Evolutionary conservation across 2,329 filamentous ascomycete species (phyloP).

Genomic region (Clarireedia hainanense): DNA sequence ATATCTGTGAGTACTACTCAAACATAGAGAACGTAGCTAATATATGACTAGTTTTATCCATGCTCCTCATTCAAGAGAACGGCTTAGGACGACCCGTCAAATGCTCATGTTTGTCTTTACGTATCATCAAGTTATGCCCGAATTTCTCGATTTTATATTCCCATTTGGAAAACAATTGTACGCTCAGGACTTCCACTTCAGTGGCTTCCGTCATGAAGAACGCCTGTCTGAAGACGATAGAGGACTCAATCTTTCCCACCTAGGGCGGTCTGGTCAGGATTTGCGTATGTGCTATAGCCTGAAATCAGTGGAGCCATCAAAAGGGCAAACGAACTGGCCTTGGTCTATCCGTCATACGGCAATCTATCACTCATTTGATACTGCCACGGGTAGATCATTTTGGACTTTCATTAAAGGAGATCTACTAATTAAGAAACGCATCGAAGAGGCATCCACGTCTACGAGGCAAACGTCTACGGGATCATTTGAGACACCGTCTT

Average conservation of each 20-base stretch:
- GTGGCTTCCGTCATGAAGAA: constrained; percentile 29
- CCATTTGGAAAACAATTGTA: constrained; percentile 30
- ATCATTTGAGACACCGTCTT: constrained; percentile 5
- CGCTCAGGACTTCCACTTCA: constrained; percentile 31
- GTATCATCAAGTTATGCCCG: constrained; percentile 31
- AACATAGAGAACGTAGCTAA: background rate
- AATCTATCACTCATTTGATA: constrained; percentile 34
- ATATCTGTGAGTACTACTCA: constrained; percentile 16
- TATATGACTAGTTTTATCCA: constrained; percentile 16
- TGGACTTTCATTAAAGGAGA: constrained; percentile 36
- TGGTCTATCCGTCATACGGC: constrained; percentile 34
- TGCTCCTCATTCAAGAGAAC: constrained; percentile 18
- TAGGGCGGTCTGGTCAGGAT: constrained; percentile 32
- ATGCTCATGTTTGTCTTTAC: constrained; percentile 20
- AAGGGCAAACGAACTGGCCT: constrained; percentile 10
- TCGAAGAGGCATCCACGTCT: constrained; percentile 17
- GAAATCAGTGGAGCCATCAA: constrained; percentile 29
- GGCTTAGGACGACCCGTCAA: constrained; percentile 10
- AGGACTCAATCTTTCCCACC: constrained; percentile 19
- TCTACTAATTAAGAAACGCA: constrained; percentile 26
- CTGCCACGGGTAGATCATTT: constrained; percentile 24
- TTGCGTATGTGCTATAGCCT: constrained; percentile 35
- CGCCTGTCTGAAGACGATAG: constrained; percentile 10
- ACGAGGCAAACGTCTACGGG: background rate
- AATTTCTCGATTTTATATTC: constrained; percentile 33